These are phyloP conservation scores for Melastoma candidum DNA, from an alignment of 441 rosid genomes.

Conservation along the genomic window DNA sequence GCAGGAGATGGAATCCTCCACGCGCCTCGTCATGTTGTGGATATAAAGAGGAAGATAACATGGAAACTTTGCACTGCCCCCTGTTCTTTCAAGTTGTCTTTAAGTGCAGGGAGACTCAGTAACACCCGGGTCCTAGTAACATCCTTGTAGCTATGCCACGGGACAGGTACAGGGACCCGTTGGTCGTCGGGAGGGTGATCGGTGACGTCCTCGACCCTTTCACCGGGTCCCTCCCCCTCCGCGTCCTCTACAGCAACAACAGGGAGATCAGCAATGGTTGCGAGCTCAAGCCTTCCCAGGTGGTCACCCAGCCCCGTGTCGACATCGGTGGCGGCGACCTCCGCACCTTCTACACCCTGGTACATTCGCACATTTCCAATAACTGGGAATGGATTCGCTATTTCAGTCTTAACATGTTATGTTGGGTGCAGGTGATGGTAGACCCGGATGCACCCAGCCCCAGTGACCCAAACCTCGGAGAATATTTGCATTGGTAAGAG, in stretches of 20 bases:
- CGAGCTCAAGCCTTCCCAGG: conserved; percentile 68
- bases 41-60: too few species aligned
- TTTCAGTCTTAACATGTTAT: too few species aligned
- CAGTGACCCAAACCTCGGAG: conserved; percentile 66
- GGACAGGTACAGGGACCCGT: conserved; percentile 43
- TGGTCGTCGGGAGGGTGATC: conserved; percentile 67
- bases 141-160: too few species aligned
- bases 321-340: conserved; percentile 75
- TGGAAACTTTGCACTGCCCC: too few species aligned
- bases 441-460: conserved; percentile 96
- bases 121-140: too few species aligned
- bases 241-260: conserved; percentile 25
- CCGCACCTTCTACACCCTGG: conserved; percentile 75
- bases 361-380: conserved; percentile 4
- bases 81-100: too few species aligned
- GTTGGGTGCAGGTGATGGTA: conserved; percentile 58
- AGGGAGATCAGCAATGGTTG: conserved; percentile 60
- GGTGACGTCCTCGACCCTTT: conserved; percentile 74
- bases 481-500: conserved; percentile 73
- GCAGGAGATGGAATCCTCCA: too few species aligned
- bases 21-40: too few species aligned
- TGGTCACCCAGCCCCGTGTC: conserved; percentile 58
- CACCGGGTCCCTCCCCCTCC: conserved; percentile 39
- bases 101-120: too few species aligned
- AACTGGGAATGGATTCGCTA: too few species aligned